These are phyloP conservation scores for Penicillium frequentans DNA, from an alignment of 2,329 filamentous ascomycete species.

Conservation along the genomic window DNA sequence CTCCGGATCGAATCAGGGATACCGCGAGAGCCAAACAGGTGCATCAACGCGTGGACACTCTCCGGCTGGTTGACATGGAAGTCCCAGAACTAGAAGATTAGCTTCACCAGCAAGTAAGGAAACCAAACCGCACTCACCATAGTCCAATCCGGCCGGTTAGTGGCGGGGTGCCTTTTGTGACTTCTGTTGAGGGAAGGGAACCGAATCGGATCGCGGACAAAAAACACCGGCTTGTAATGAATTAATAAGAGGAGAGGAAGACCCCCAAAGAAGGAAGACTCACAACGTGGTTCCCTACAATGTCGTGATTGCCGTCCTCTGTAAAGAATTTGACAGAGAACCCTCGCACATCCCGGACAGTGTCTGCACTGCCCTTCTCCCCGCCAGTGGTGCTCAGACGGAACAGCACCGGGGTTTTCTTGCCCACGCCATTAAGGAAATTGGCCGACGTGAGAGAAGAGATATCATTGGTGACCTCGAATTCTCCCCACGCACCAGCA, in stretches of 20 bases:
- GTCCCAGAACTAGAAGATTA: constrained; percentile 28
- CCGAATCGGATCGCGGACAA: constrained; percentile 66
- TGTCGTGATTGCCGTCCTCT: constrained; percentile 53
- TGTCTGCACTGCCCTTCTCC: constrained; percentile 50
- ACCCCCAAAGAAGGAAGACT: not conserved
- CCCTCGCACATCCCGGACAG: constrained; percentile 49
- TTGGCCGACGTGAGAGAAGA: constrained; percentile 56
- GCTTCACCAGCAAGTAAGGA: not conserved
- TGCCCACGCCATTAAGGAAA: constrained; percentile 55
- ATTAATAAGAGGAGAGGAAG: not conserved
- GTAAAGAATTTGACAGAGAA: constrained; percentile 53
- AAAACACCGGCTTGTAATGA: constrained; percentile 60
- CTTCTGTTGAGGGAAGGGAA: constrained; percentile 70
- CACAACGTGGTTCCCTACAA: constrained; percentile 40
- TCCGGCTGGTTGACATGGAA: constrained; percentile 60
- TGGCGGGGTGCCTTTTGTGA: constrained; percentile 60
- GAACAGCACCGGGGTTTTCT: constrained; percentile 53
- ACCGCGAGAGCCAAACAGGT: constrained; percentile 64
- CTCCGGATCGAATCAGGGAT: constrained; percentile 61
- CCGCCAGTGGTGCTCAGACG: constrained; percentile 50
- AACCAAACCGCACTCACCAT: constrained; percentile 19
- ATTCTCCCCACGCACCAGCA: constrained; percentile 54
- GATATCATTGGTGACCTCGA: constrained; percentile 61
- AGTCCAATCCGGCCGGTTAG: constrained; percentile 24
- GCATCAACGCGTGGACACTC: constrained; percentile 60